These are phyloP conservation scores for Entomortierella chlamydospora DNA, from an alignment of 192 early-diverging fungal species.

Conservation along the genomic window DNA sequence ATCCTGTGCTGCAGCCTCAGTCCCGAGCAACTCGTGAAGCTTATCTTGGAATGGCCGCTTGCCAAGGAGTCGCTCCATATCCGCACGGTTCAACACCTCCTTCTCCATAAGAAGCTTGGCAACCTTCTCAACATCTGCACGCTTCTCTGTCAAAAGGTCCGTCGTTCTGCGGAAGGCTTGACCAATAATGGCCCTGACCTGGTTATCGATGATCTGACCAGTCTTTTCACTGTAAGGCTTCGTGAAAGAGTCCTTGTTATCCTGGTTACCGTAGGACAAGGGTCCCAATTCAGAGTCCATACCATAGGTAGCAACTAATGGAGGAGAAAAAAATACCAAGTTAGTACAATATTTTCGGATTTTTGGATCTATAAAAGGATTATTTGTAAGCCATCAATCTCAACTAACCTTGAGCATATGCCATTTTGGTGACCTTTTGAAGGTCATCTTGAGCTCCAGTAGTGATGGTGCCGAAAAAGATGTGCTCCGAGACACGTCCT, in stretches of 20 bases:
- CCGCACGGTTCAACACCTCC: constrained; percentile 96
- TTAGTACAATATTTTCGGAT: background rate
- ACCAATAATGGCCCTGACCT: constrained; percentile 87
- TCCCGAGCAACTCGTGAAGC: constrained; percentile 48
- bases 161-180: constrained; percentile 87
- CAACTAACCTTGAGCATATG: constrained; percentile 83
- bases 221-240: constrained; percentile 99
- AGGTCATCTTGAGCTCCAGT: constrained; percentile 98
- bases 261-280: constrained; percentile 80
- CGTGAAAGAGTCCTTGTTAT: constrained; percentile 80
- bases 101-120: constrained; percentile 93
- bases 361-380: no score
- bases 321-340: background rate
- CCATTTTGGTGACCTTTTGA: constrained; percentile 96
- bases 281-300: constrained; percentile 93
- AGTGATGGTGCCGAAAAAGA: constrained; percentile 95
- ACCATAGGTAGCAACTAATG: constrained; percentile 85
- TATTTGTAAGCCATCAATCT: no score
- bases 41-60: constrained; percentile 84
- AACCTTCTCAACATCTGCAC: constrained; percentile 89
- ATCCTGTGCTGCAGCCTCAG: constrained; percentile 42
- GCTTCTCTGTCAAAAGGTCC: constrained; percentile 86
- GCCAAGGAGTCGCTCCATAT: constrained; percentile 93
- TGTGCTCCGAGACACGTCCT: constrained; percentile 87
- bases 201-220: constrained; percentile 92